A percentile compares a stretch with the other conserved stretches of the same genome.
These are phyloP conservation scores for Solanum pennellii DNA, from an alignment of 257 asterid genomes.

Conservation along the genomic window DNA sequence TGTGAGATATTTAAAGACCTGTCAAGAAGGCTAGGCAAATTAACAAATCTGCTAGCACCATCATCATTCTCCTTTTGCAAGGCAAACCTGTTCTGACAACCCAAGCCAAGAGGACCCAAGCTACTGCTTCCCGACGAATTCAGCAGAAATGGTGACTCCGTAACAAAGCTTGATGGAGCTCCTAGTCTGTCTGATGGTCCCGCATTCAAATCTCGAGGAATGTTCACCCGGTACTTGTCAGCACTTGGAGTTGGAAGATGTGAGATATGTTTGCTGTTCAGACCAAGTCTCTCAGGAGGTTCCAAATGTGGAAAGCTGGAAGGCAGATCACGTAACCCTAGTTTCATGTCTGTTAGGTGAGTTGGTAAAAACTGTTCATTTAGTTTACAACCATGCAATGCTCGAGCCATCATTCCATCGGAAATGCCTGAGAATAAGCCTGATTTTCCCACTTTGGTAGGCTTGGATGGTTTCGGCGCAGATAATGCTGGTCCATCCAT, in stretches of 20 bases:
- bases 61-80: slow-evolving; percentile 12
- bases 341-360: slow-evolving; percentile 75
- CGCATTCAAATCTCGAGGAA: slow-evolving; percentile 34
- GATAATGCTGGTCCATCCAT: slow-evolving; percentile 47
- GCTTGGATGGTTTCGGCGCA: slow-evolving; percentile 25
- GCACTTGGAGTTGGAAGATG: slow-evolving; percentile 35
- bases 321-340: slow-evolving; percentile 60
- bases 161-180: slow-evolving; percentile 28
- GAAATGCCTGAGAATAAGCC: slow-evolving; percentile 49
- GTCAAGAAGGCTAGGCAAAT: slow-evolving; percentile 27
- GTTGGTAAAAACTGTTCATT: slow-evolving; percentile 42
- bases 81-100: neutral
- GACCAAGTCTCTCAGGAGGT: slow-evolving; percentile 25
- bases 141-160: slow-evolving; percentile 41
- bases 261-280: slow-evolving; percentile 8
- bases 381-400: slow-evolving; percentile 46
- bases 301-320: slow-evolving; percentile 30
- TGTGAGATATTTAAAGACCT: slow-evolving; percentile 8
- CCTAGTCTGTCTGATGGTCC: slow-evolving; percentile 30
- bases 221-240: slow-evolving; percentile 33
- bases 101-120: slow-evolving; percentile 36
- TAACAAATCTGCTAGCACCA: slow-evolving; percentile 31
- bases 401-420: slow-evolving; percentile 68
- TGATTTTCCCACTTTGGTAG: slow-evolving; percentile 31
- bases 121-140: slow-evolving; percentile 48